These are phyloP conservation scores for Termitomyces eurrhizus DNA, from an alignment of 768 basidiomycete genomes.

Conservation along the genomic window DNA sequence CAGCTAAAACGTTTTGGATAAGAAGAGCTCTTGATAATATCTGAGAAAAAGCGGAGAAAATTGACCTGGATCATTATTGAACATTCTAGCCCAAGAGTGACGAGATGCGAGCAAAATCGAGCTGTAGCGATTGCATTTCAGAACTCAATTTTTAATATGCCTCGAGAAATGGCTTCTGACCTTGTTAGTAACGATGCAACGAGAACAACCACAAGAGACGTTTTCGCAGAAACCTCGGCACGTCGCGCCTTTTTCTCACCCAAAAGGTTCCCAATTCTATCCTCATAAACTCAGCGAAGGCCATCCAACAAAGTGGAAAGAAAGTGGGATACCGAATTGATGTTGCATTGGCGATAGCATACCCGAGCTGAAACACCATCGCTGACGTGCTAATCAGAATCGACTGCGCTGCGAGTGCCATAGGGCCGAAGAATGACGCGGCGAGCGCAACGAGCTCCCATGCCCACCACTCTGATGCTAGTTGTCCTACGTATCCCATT, in stretches of 20 bases:
- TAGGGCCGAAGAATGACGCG: slow-evolving; percentile 35
- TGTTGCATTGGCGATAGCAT: slow-evolving; percentile 1
- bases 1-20: slow-evolving; percentile 17
- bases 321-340: neutral
- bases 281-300: neutral
- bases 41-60: neutral
- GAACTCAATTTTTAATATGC: no score
- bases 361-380: slow-evolving; percentile 2
- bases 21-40: neutral
- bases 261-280: slow-evolving; percentile 6
- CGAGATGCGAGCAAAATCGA: neutral
- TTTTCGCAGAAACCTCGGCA: slow-evolving; percentile 5
- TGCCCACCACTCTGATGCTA: slow-evolving; percentile 92
- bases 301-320: neutral
- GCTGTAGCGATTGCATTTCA: neutral
- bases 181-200: neutral
- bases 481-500: slow-evolving; percentile 44
- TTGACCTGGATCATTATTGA: slow-evolving; percentile 5
- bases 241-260: slow-evolving; percentile 4
- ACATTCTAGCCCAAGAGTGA: slow-evolving; percentile 6
- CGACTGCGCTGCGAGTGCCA: neutral
- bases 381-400: slow-evolving; percentile 2
- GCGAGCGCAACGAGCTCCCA: slow-evolving; percentile 79
- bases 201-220: slow-evolving; percentile 1
- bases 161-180: neutral